Base-by-base conservation (phyloP, 352 stramenopile species). In the Thalassiosira exigua region DNA sequence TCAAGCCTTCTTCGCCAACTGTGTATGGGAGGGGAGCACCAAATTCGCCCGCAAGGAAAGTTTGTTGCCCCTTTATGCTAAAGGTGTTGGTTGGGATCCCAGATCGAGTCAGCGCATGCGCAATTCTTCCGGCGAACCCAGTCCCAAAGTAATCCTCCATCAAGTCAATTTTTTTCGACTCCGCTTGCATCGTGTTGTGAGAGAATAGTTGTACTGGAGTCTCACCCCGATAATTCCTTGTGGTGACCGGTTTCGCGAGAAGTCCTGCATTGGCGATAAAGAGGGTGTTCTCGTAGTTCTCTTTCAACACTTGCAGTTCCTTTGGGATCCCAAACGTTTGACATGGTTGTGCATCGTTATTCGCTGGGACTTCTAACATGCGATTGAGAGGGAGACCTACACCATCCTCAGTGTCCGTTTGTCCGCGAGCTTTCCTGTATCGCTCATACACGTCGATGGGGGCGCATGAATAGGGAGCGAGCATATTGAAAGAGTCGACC, bases 41-140 rank as follows among this genome's bases (percentile, higher is more conserved):
- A 7, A 9, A 26, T 44, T 7, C 14, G 17, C 46, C 46, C 5
- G 46, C 7, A 7, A 56, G 5, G 9, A 56, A 26, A 19, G 22
- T 26, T 19, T 56, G 46, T 26, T 56, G 5, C 5, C 46, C 46
- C 7, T 19, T 26, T 7, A 56, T 56, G 46, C 17, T 27, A 26
- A 56, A 56, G 22, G 46, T 56, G 22, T 56, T 56, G 9, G 46
- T 56, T 19, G 46, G 46, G 7, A 56, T 19, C 22, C 81, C 83
- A 27, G 85, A 75, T 4, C 39, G 59, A 3, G 41, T 70, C 3
- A 94, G 59, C 4, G 65, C 71, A 75, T 93, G 77, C 22, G 51
- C 26, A 1, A 94, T 84, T 14, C 90, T 62, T n/a, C 91, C 91
- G 24, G 93, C 52, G n/a, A 95, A 51, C 53, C 91, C 91, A 17